Percentiles rank a stretch among this genome's conserved stretches.
These are phyloP conservation scores for Suhomyces sp. DNA, from an alignment of 805 yeast genomes.

Conservation along the genomic window DNA sequence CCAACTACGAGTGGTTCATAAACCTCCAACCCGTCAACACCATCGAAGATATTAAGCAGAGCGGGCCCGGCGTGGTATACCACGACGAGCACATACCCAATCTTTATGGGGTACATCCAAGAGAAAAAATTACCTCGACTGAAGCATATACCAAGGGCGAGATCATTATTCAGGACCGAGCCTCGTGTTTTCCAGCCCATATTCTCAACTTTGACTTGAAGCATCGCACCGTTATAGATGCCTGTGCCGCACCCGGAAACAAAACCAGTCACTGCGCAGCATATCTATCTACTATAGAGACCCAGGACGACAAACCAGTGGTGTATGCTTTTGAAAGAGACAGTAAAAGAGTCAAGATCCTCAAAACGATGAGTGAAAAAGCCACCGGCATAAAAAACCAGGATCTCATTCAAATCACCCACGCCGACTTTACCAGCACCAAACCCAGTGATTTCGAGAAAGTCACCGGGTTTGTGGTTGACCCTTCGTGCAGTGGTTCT, in stretches of 20 bases:
- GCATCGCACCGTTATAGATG: constrained; percentile 74
- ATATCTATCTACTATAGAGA: constrained; percentile 33
- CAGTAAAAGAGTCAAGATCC: constrained; percentile 60
- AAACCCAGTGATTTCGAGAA: constrained; percentile 57
- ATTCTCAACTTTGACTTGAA: constrained; percentile 58
- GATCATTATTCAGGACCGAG: constrained; percentile 90
- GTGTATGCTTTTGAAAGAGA: constrained; percentile 90
- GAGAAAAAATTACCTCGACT: constrained; percentile 64
- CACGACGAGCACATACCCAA: constrained; percentile 72
- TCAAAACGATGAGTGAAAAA: constrained; percentile 71
- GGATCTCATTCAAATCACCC: constrained; percentile 46
- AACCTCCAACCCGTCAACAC: constrained; percentile 46
- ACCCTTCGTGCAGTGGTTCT: constrained; percentile 97
- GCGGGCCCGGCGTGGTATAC: constrained; percentile 56
- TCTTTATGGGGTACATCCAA: constrained; percentile 79
- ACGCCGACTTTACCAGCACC: constrained; percentile 63
- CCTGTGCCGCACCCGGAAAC: constrained; percentile 98
- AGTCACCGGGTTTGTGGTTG: constrained; percentile 82
- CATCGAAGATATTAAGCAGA: constrained; percentile 38
- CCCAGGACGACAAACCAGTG: constrained; percentile 21
- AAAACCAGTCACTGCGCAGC: constrained; percentile 93
- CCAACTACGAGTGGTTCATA: constrained; percentile 35
- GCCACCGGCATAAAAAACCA: constrained; percentile 46
- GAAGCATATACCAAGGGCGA: constrained; percentile 71
- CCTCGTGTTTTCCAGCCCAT: constrained; percentile 93